A percentile compares a stretch with the other conserved stretches of the same genome.
Conservation (phyloP, 2,329 filamentous ascomycete species). For the Diplodia corticola region DNA sequence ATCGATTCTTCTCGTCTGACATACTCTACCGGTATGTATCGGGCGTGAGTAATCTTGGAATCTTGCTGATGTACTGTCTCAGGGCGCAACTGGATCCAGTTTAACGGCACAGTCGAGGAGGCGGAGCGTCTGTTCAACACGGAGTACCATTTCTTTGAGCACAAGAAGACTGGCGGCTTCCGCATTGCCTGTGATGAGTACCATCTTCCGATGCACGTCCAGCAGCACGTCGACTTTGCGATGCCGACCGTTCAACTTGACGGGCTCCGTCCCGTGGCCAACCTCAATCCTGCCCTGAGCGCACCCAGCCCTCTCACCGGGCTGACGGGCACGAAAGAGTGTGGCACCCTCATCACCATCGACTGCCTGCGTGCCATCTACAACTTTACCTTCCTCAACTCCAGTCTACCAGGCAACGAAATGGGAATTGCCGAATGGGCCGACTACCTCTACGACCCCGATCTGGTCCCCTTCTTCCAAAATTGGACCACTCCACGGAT, state of each 20-base stretch:
- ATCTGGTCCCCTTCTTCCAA: constrained; percentile 40
- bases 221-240: constrained; percentile 36
- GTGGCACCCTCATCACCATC: constrained; percentile 58
- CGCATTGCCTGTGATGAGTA: constrained; percentile 45
- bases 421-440: constrained; percentile 23
- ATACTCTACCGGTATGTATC: constrained; percentile 25
- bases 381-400: constrained; percentile 31
- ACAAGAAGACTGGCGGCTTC: constrained; percentile 34
- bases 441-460: constrained; percentile 26
- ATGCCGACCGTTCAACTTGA: constrained; percentile 46
- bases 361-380: constrained; percentile 49
- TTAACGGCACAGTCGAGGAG: constrained; percentile 41
- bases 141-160: constrained; percentile 43
- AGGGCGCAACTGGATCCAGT: constrained; percentile 39
- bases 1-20: constrained; percentile 17
- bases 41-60: too few relatives aligned
- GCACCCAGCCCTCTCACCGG: constrained; percentile 24
- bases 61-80: background rate
- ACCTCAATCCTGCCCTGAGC: background rate
- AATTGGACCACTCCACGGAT: constrained; percentile 40
- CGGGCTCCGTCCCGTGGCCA: constrained; percentile 16
- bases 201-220: constrained; percentile 32
- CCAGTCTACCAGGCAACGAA: background rate
- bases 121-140: constrained; percentile 42
- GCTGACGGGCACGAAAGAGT: constrained; percentile 40